phyloP scores from a whole-genome alignment of 768 basidiomycete species.

The Mrakia gelida region DNA sequence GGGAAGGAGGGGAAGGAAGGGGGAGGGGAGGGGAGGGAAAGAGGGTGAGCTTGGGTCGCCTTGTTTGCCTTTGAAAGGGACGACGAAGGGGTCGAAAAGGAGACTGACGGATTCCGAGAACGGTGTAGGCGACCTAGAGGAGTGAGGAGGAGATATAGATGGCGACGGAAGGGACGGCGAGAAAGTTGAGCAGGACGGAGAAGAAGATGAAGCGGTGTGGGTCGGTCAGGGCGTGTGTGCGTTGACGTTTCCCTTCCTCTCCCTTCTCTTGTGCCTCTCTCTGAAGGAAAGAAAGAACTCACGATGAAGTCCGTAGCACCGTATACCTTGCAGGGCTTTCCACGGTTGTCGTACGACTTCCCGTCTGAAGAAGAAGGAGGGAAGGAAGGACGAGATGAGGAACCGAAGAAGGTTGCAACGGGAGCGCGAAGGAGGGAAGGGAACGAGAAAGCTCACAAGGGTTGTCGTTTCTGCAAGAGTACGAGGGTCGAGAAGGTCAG shows the following conservation, averaged over 20 bases:
- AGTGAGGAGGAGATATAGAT: background rate
- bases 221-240: background rate
- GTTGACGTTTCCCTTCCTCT: background rate
- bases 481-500: background rate
- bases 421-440: background rate
- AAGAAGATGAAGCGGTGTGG: background rate
- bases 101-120: conserved; percentile 5
- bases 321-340: conserved; percentile 20
- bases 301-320: conserved; percentile 23
- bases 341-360: conserved; percentile 27
- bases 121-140: background rate
- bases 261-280: background rate
- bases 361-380: background rate
- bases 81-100: too few species aligned
- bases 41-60: background rate
- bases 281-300: background rate
- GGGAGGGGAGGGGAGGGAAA: background rate
- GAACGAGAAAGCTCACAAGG: background rate
- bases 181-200: background rate
- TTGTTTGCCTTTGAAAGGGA: background rate
- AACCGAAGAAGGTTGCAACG: too few species aligned
- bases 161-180: background rate
- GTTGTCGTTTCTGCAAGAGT: background rate
- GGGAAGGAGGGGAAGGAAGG: background rate
- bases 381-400: background rate